These are phyloP conservation scores for Elongisporangium prolatum DNA, from an alignment of 352 stramenopile species.

Conservation along the genomic window DNA sequence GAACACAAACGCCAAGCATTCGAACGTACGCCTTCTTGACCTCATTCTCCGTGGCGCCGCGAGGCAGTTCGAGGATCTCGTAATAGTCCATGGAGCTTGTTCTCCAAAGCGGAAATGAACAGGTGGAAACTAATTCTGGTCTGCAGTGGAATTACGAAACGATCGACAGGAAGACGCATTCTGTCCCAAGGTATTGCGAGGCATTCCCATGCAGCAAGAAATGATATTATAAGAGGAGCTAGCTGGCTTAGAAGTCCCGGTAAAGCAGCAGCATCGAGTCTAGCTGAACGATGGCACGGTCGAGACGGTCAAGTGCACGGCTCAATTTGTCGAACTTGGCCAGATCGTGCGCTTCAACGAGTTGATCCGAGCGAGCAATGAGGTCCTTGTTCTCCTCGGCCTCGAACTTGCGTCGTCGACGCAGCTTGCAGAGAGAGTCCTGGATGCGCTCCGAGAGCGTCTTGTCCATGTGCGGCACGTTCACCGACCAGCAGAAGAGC, in stretches of 20 bases:
- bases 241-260: slow-evolving; percentile 65
- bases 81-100: slow-evolving; percentile 85
- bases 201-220: neutral
- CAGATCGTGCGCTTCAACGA: slow-evolving; percentile 82
- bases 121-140: neutral
- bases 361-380: slow-evolving; percentile 80
- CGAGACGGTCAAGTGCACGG: slow-evolving; percentile 75
- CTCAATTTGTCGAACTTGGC: slow-evolving; percentile 87
- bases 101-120: neutral
- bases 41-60: slow-evolving; percentile 74
- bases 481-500: slow-evolving; percentile 83
- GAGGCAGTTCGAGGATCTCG: slow-evolving; percentile 83
- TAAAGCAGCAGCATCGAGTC: slow-evolving; percentile 88
- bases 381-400: slow-evolving; percentile 87
- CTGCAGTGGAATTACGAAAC: neutral
- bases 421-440: slow-evolving; percentile 66
- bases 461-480: slow-evolving; percentile 59
- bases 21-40: slow-evolving; percentile 90
- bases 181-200: neutral
- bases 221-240: neutral
- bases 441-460: slow-evolving; percentile 63
- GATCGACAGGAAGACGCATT: neutral
- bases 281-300: slow-evolving; percentile 78
- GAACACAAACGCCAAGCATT: neutral
- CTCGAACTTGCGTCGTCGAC: slow-evolving; percentile 62